Conservation (phyloP, 345 rosid genomes). For the Melaleuca quinquenervia region DNA sequence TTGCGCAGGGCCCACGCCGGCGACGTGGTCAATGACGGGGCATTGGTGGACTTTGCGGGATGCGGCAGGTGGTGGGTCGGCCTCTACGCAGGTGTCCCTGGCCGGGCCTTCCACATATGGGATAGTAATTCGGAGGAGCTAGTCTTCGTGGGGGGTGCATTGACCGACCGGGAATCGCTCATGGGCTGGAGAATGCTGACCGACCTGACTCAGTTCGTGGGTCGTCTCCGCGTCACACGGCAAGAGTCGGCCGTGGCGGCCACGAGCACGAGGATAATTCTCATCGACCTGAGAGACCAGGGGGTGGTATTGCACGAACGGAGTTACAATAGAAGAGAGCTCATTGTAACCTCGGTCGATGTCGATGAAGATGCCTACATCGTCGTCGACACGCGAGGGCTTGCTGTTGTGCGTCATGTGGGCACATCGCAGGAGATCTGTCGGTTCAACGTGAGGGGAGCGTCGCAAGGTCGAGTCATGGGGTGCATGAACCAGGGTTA, state of each 20-base stretch:
- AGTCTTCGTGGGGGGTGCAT: conserved; percentile 35
- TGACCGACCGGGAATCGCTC: conserved; percentile 66
- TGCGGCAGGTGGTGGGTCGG: conserved; percentile 86
- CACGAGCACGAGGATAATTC: conserved; percentile 36
- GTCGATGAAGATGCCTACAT: conserved; percentile 34
- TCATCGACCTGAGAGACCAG: conserved; percentile 46
- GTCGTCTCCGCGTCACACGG: conserved; percentile 50
- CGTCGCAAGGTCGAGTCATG: conserved; percentile 19
- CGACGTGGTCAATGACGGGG: conserved; percentile 55
- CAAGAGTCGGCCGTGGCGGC: conserved; percentile 62
- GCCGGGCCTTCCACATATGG: conserved; percentile 78
- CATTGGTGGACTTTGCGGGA: conserved; percentile 70
- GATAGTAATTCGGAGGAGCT: conserved; percentile 35
- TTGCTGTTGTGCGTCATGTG: conserved; percentile 46
- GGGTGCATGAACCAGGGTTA: conserved; percentile 64
- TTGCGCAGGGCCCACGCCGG: conserved; percentile 51
- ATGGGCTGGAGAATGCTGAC: conserved; percentile 72
- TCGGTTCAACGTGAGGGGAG: conserved; percentile 26
- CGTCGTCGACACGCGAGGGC: conserved; percentile 37
- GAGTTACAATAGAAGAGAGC: conserved; percentile 21
- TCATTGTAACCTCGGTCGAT: conserved; percentile 41
- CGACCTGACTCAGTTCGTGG: conserved; percentile 48
- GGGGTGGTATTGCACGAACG: conserved; percentile 24
- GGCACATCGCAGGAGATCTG: conserved; percentile 31
- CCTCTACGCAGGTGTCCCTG: conserved; percentile 68